Evolutionary conservation across 257 asterid genomes (phyloP).

Genomic region (Plantago ovata): DNA sequence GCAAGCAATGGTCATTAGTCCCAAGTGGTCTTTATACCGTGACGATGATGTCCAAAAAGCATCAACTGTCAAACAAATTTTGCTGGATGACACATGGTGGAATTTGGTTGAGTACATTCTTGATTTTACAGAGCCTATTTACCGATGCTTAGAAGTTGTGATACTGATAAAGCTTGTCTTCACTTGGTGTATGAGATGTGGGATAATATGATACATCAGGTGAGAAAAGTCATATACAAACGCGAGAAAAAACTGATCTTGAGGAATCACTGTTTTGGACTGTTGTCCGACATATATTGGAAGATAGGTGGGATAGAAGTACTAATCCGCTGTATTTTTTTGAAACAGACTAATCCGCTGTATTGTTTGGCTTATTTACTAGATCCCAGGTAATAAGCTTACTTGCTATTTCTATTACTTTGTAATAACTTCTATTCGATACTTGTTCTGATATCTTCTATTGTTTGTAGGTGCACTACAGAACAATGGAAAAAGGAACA

Average conservation of each 20-base stretch:
- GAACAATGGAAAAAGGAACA: neutral
- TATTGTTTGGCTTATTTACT: constrained; percentile 7
- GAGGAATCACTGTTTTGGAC: constrained; percentile 2
- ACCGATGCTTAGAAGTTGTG: neutral
- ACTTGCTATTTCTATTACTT: neutral
- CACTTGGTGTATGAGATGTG: constrained; percentile 12
- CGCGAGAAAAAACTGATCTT: neutral
- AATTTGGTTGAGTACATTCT: constrained; percentile 10
- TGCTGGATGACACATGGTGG: constrained; percentile 16
- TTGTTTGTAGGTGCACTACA: neutral
- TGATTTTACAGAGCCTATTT: neutral
- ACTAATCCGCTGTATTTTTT: too few species aligned
- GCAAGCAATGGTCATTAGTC: constrained; percentile 14
- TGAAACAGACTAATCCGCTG: too few species aligned
- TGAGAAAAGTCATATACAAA: neutral
- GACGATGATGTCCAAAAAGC: constrained; percentile 5
- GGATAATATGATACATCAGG: neutral
- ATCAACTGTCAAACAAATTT: neutral
- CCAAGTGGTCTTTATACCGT: neutral
- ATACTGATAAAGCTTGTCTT: constrained; percentile 7
- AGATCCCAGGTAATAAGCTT: neutral
- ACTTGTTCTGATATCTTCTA: neutral
- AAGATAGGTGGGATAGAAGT: constrained; percentile 6
- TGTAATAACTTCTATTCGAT: too few species aligned
- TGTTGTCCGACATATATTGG: constrained; percentile 1